Percentiles rank a stretch among this genome's conserved stretches.
These are phyloP conservation scores for Amaranthus palmeri DNA, from an alignment of 148 eudicot genomes.

Conservation along the genomic window DNA sequence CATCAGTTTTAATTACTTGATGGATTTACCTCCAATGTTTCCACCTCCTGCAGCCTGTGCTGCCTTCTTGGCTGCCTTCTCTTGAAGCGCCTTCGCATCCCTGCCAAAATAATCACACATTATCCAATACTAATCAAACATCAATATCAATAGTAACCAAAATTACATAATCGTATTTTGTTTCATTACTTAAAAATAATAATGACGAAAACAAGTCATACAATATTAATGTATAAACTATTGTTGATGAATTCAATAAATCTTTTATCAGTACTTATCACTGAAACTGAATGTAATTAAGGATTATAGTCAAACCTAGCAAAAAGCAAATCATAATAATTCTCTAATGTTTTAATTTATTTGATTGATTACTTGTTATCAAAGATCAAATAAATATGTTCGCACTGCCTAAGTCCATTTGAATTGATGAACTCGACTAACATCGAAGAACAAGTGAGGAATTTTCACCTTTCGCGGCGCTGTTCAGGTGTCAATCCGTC, in stretches of 20 bases:
- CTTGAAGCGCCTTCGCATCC: slow-evolving; percentile 34
- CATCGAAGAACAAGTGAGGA: background rate
- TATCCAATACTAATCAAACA: background rate
- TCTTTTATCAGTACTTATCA: too few species aligned
- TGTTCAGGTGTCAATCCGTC: slow-evolving; percentile 37
- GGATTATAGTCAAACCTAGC: too few species aligned
- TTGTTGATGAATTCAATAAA: too few species aligned
- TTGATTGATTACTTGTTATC: too few species aligned
- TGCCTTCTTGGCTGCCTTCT: slow-evolving; percentile 27
- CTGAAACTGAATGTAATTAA: too few species aligned
- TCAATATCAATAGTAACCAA: too few species aligned
- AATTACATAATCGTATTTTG: too few species aligned
- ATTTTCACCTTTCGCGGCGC: slow-evolving; percentile 29
- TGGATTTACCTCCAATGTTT: slow-evolving; percentile 7
- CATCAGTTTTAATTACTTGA: slow-evolving; percentile 22
- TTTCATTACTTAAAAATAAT: too few species aligned
- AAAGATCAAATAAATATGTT: too few species aligned
- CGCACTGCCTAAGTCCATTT: too few species aligned
- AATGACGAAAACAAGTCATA: too few species aligned
- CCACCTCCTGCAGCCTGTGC: slow-evolving; percentile 20
- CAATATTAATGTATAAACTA: too few species aligned
- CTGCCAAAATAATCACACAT: slow-evolving; percentile 12
- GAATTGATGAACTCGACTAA: background rate
- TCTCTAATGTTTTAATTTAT: background rate
- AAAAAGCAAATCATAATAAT: background rate